phyloP scores from a whole-genome alignment of 2,329 filamentous ascomycete species.

The Zymoseptoria passerinii region DNA sequence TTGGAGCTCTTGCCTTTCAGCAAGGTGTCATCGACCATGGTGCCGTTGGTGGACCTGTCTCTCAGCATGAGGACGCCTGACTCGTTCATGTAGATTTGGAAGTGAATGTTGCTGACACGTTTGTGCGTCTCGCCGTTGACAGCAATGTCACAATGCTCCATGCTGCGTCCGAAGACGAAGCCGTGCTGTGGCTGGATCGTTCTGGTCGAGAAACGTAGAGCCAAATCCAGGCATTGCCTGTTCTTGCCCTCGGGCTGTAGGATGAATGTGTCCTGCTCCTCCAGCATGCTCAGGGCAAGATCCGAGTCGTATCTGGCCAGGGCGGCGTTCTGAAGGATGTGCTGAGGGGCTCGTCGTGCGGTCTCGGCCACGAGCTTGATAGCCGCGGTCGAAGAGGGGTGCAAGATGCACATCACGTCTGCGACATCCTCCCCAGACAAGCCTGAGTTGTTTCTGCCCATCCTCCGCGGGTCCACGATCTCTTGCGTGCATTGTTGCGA shows the following conservation, averaged over 20 bases:
- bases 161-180: slow-evolving; percentile 80
- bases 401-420: slow-evolving; percentile 82
- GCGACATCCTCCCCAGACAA: slow-evolving; percentile 74
- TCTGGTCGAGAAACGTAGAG: slow-evolving; percentile 66
- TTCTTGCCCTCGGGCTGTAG: slow-evolving; percentile 31
- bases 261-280: slow-evolving; percentile 27
- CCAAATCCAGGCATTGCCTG: slow-evolving; percentile 51
- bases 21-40: slow-evolving; percentile 66
- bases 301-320: slow-evolving; percentile 27
- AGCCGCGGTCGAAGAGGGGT: slow-evolving; percentile 67
- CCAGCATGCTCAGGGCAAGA: slow-evolving; percentile 21
- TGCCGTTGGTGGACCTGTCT: slow-evolving; percentile 94
- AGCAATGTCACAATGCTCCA: slow-evolving; percentile 60
- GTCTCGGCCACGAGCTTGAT: slow-evolving; percentile 59
- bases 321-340: slow-evolving; percentile 48
- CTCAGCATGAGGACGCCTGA: slow-evolving; percentile 83
- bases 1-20: slow-evolving; percentile 47
- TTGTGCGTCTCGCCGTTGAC: slow-evolving; percentile 58
- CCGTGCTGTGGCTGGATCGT: slow-evolving; percentile 62
- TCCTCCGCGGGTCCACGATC: slow-evolving; percentile 68
- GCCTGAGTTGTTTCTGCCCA: slow-evolving; percentile 73
- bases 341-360: slow-evolving; percentile 44
- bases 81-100: slow-evolving; percentile 84
- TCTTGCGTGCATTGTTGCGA: slow-evolving; percentile 59
- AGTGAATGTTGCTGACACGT: slow-evolving; percentile 89